A percentile compares a stretch with the other conserved stretches of the same genome.
Evolutionary conservation across 2,329 filamentous ascomycete genomes (phyloP).

Genomic region (Verticillium nonalfalfae): DNA sequence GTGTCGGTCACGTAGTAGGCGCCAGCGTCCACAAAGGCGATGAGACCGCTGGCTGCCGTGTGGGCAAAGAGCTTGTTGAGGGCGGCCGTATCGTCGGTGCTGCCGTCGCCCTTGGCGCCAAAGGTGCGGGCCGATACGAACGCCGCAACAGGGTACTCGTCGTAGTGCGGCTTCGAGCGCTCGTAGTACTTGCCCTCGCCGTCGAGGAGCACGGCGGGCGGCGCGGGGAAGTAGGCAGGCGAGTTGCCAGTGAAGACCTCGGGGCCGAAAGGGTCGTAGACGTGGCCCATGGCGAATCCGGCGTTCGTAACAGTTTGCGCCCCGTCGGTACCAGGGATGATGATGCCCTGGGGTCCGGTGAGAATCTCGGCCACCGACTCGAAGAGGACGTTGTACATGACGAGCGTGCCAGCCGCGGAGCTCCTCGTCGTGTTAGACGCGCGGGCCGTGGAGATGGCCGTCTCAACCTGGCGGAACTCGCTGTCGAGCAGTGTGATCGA

Average conservation of each 20-base stretch:
- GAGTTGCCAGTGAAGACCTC: slow-evolving; percentile 40
- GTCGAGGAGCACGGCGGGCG: slow-evolving; percentile 42
- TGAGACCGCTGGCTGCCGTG: slow-evolving; percentile 42
- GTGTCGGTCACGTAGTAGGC: slow-evolving; percentile 55
- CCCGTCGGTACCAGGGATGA: slow-evolving; percentile 48
- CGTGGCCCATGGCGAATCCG: slow-evolving; percentile 47
- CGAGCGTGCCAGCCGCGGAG: slow-evolving; percentile 33
- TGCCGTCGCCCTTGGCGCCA: slow-evolving; percentile 67
- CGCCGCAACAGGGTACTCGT: slow-evolving; percentile 44
- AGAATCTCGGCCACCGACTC: slow-evolving; percentile 26
- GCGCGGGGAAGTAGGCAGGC: slow-evolving; percentile 40
- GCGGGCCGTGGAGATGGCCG: slow-evolving; percentile 60
- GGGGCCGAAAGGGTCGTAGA: slow-evolving; percentile 46
- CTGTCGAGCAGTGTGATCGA: slow-evolving; percentile 73
- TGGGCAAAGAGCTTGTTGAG: slow-evolving; percentile 59
- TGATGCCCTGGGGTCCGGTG: slow-evolving; percentile 33
- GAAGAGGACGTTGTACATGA: slow-evolving; percentile 42
- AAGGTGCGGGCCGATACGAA: slow-evolving; percentile 64
- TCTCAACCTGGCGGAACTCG: slow-evolving; percentile 57
- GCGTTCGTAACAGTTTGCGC: slow-evolving; percentile 46
- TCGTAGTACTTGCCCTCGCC: slow-evolving; percentile 55
- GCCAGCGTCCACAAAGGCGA: slow-evolving; percentile 57
- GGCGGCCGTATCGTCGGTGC: slow-evolving; percentile 66
- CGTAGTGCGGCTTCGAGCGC: slow-evolving; percentile 73
- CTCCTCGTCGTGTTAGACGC: slow-evolving; percentile 20